phyloP scores from a whole-genome alignment of 495 filamentous ascomycete species.

The Achaetomiella virescens region DNA sequence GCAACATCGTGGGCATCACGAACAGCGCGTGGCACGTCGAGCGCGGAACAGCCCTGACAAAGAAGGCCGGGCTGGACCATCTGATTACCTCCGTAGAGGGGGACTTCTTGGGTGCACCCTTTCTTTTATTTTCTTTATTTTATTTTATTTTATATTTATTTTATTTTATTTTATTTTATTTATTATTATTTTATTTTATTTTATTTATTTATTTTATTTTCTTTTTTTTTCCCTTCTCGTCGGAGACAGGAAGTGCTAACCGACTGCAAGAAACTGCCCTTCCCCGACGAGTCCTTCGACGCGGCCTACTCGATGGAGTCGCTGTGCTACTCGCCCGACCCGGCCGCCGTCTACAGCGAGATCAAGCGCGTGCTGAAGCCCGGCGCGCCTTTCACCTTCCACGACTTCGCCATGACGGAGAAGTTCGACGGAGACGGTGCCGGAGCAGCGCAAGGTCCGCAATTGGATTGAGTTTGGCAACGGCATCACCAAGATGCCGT shows the following conservation, averaged over 20 bases:
- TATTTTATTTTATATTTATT: too few relatives aligned
- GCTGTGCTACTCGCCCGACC: slow-evolving; percentile 17
- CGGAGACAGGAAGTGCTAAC: background rate
- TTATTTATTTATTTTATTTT: too few relatives aligned
- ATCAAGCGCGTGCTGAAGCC: slow-evolving; percentile 19
- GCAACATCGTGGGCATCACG: slow-evolving; percentile 16
- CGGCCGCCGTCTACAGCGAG: slow-evolving; percentile 12
- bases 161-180: too few relatives aligned
- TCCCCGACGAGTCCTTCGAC: slow-evolving; percentile 19
- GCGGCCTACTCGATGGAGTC: slow-evolving; percentile 17
- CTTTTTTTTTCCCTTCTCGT: too few relatives aligned
- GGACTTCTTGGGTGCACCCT: slow-evolving; percentile 10
- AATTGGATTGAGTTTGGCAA: slow-evolving; percentile 23
- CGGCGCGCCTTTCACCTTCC: slow-evolving; percentile 13
- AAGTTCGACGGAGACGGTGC: slow-evolving; percentile 10
- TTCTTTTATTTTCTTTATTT: too few relatives aligned
- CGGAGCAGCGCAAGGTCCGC: slow-evolving; percentile 14
- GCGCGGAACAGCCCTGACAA: slow-evolving; percentile 12
- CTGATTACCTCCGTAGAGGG: slow-evolving; percentile 5
- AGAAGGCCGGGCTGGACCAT: slow-evolving; percentile 9
- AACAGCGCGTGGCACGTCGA: slow-evolving; percentile 19
- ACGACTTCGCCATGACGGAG: slow-evolving; percentile 22
- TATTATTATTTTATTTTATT: too few relatives aligned
- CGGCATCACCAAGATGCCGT: slow-evolving; percentile 15
- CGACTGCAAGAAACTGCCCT: slow-evolving; percentile 16